Base-by-base conservation (phyloP, 805 yeast genomes). In the Candida wancherniae region DNA sequence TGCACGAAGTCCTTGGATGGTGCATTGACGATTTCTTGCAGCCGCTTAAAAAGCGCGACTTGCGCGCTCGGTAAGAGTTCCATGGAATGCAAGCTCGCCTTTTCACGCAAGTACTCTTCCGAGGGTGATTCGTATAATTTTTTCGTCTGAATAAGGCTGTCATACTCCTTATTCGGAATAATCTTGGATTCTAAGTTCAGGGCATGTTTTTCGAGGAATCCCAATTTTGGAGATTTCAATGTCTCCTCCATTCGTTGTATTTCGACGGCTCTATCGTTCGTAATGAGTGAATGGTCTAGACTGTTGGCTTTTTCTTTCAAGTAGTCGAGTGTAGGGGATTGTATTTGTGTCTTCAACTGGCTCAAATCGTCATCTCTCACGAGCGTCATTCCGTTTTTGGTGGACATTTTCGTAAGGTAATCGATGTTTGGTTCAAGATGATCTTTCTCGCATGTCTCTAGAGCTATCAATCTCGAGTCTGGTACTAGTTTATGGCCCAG, bases 1-100 rank as follows among this genome's bases (percentile, higher is more conserved):
- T 36, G 40, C 6, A 51, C 40, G 25, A 42, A 44, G n/a, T 51
- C 58, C 3, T 13, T 26, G 24, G 17, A 40, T 5, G 58, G 57
- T 9, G 26, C 22, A 3, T 19, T 22, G 4, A 15, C 24, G 3
- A 33, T 28, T 11, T 29, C n/a, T 24, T 31, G 27, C 11, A 20
- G 13, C 9, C 27, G 17, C 23, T 35, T 28, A 10, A 19, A 19
- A 9, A 21, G 32, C 4, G 26, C 31, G 13, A 34, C 24, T 12
- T 35, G 31, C 2, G 29, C 36, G 12, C 11, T 16, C 2, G 39
- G 10, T n/a, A 44, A 5, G 12, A 40, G 14, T 9, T 32, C 28
- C 19, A 12, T 22, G 8, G 36, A 35, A 1, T 18, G 25, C 4
- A 15, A 22, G 6, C 15, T 17, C 9, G 36, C 40, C 21, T 36